Evolutionary conservation across 192 early-diverging fungal species (phyloP).

Genomic region (Nowakowskiella sp.): DNA sequence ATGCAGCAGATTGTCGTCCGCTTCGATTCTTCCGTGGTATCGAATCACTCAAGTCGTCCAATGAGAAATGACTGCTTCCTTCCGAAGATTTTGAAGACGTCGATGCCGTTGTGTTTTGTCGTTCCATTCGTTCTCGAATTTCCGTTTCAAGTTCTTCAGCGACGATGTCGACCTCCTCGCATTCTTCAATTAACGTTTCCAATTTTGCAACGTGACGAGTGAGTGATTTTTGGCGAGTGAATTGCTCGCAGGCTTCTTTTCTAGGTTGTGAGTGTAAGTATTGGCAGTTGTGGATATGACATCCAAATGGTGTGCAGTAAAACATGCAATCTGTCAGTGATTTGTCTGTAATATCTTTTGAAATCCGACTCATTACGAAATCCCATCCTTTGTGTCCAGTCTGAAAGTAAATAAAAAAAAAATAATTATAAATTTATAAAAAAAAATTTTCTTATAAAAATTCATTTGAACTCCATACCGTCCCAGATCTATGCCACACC

Average conservation of each 20-base stretch:
- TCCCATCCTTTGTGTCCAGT: background rate
- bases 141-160: background rate
- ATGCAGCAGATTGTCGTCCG: background rate
- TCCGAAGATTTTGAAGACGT: background rate
- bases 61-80: background rate
- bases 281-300: too few species aligned
- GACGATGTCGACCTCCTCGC: background rate
- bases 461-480: background rate
- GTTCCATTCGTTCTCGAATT: background rate
- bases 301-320: too few species aligned
- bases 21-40: background rate
- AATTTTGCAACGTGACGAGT: background rate
- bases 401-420: background rate
- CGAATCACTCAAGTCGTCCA: background rate
- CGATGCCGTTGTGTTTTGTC: background rate
- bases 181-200: background rate
- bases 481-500: too few species aligned
- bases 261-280: background rate
- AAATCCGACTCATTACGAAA: background rate
- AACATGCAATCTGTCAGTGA: background rate
- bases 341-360: background rate
- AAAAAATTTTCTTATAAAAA: background rate
- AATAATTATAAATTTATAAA: background rate
- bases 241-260: background rate
- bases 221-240: background rate